Base-by-base conservation (phyloP, 1,284 basidiomycete species). In the Cutaneotrichosporon cavernicola region DNA sequence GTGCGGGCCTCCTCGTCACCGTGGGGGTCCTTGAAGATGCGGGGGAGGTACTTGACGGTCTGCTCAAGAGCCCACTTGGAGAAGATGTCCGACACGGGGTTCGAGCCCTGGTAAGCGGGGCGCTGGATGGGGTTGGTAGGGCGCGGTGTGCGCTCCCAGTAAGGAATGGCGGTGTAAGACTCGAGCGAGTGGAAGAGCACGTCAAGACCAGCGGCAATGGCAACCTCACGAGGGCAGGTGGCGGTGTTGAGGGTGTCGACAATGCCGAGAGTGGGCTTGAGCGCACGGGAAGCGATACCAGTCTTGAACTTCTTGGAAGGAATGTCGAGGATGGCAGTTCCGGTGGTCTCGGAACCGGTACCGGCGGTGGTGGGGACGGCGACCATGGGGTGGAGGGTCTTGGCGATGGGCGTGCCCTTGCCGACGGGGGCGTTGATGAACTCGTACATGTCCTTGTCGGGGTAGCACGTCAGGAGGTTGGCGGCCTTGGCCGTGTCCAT, bases 401-500 rank as follows among this genome's bases (percentile, higher is more conserved):
- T 84, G 34, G 85, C 83, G 68, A 98, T 90, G 2, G 95, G 91
- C 38, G 88, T 85, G 3, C 95, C 96, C 79, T 93, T 94, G 61
- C 95, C 95, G 66, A 98, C 86, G 0, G 95, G 95, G 9, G 96
- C 94, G 77, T 98, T 98, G 81, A 97, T 92, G 76, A 97, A 98
- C 76, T 98, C 96, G 81, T 91, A 89, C 34, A 98, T 83, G 76
- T 97, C 91, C 0, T 91, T 86, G 65, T 97, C 91, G 68, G 90
- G 90, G 83, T 97, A 97, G 51, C 69, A 70, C 32, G 80, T 86
- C 67, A 84, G 95, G 84, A 97, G 76, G 80, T 97, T 97, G 51
- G 94, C 95, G 5, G 90, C 88, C 79, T 97, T 97, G 58, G 92
- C 91, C 0, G 94, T 97, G 77, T 97, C 95, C 78, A 98, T 98